These are phyloP conservation scores for Patellaria atrata DNA, from an alignment of 495 filamentous ascomycete genomes.

Conservation along the genomic window DNA sequence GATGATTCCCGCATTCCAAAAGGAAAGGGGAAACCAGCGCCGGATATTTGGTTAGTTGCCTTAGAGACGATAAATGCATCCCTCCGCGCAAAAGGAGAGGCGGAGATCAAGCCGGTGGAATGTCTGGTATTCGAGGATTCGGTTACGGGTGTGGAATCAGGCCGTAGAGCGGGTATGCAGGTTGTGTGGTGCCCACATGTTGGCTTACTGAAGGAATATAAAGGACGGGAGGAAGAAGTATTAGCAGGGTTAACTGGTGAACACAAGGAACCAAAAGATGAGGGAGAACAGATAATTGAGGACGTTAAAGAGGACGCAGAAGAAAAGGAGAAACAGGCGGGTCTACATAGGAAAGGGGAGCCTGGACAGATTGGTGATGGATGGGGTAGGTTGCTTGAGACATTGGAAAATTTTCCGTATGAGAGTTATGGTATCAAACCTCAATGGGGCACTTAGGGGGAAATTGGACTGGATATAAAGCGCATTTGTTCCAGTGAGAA, in stretches of 20 bases:
- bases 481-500: neutral
- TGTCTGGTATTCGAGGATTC: constrained; percentile 95
- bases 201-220: constrained; percentile 58
- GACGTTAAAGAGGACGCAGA: constrained; percentile 32
- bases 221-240: constrained; percentile 64
- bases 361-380: constrained; percentile 53
- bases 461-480: neutral
- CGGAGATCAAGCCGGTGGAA: constrained; percentile 62
- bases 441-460: neutral
- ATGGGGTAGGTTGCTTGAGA: constrained; percentile 48
- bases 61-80: constrained; percentile 69
- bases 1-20: constrained; percentile 70
- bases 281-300: constrained; percentile 27
- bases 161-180: constrained; percentile 83
- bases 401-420: constrained; percentile 59
- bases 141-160: constrained; percentile 84
- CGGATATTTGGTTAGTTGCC: constrained; percentile 88
- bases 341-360: constrained; percentile 4
- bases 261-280: constrained; percentile 42
- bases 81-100: constrained; percentile 42
- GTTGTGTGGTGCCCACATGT: constrained; percentile 88
- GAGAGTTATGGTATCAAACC: constrained; percentile 41
- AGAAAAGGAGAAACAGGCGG: constrained; percentile 11
- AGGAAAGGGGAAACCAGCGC: constrained; percentile 80
- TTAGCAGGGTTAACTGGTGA: constrained; percentile 68